A percentile compares a stretch with the other conserved stretches of the same genome.
Conservation (phyloP, 306 rosid genomes). For the Corylus heterophylla region DNA sequence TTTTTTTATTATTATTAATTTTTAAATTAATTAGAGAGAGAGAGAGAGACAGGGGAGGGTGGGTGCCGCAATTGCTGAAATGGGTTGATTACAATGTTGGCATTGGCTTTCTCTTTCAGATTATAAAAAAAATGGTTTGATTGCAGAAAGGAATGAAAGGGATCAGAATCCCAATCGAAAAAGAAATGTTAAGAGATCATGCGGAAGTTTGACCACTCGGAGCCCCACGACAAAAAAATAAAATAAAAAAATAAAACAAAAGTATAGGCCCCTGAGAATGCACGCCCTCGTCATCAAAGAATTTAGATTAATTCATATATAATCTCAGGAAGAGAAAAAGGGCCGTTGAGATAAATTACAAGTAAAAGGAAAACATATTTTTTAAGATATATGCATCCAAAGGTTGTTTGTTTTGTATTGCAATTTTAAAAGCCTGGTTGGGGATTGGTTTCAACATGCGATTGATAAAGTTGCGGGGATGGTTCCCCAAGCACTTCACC, state of each 20-base stretch:
- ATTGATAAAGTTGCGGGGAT: constrained; percentile 21
- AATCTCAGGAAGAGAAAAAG: too few relatives aligned
- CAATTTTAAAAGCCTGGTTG: constrained; percentile 11
- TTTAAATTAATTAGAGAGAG: not conserved
- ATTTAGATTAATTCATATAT: constrained; percentile 16
- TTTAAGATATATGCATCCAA: too few relatives aligned
- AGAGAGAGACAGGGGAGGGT: constrained; percentile 16
- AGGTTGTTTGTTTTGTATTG: too few relatives aligned
- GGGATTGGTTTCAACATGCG: constrained; percentile 40
- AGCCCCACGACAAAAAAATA: constrained; percentile 34
- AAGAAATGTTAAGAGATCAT: constrained; percentile 36
- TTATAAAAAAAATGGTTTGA: constrained; percentile 35
- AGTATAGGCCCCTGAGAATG: constrained; percentile 48
- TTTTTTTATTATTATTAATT: too few relatives aligned
- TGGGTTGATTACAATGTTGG: constrained; percentile 43
- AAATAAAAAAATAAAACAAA: too few relatives aligned
- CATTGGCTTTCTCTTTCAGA: constrained; percentile 30
- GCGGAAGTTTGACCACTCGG: constrained; percentile 56
- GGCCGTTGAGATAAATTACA: not conserved
- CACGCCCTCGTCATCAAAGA: constrained; percentile 22
- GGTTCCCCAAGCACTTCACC: constrained; percentile 10
- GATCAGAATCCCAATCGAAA: constrained; percentile 63
- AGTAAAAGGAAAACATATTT: not conserved
- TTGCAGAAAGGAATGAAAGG: constrained; percentile 52
- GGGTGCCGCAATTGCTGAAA: constrained; percentile 49